These are phyloP conservation scores for Pythium vanterpoolii DNA, from an alignment of 352 stramenopile genomes.

Conservation along the genomic window DNA sequence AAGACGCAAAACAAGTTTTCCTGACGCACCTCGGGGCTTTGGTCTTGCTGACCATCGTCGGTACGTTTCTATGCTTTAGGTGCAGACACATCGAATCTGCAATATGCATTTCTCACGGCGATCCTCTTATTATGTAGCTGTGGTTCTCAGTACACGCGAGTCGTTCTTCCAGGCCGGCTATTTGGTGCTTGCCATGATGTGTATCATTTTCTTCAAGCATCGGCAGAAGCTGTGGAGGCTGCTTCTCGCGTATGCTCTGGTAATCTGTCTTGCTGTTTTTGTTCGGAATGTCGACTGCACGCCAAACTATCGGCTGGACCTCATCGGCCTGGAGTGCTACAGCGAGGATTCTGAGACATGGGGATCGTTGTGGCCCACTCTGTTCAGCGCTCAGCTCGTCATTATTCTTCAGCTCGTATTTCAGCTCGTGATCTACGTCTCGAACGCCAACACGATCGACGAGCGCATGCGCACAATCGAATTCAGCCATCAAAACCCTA, in stretches of 20 bases:
- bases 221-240: constrained; percentile 75
- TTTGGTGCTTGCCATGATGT: constrained; percentile 65
- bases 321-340: constrained; percentile 77
- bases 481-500: constrained; percentile 59
- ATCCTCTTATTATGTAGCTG: constrained; percentile 36
- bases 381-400: constrained; percentile 79
- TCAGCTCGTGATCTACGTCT: constrained; percentile 82
- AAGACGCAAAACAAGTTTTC: constrained; percentile 69
- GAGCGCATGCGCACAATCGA: constrained; percentile 60
- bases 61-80: constrained; percentile 26
- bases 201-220: constrained; percentile 84
- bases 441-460: constrained; percentile 65
- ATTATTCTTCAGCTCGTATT: constrained; percentile 86
- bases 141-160: constrained; percentile 74
- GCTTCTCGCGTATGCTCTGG: constrained; percentile 67
- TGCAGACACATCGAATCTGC: not conserved
- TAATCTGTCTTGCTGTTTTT: constrained; percentile 72
- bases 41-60: constrained; percentile 78
- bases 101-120: not conserved
- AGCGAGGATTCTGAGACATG: constrained; percentile 50
- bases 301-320: constrained; percentile 34
- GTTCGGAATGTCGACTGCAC: constrained; percentile 74
- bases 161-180: constrained; percentile 86
- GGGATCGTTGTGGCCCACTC: constrained; percentile 68
- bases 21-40: constrained; percentile 76